Conservation (phyloP, 2,329 filamentous ascomycete species). For the Aspergillus japonicus region DNA sequence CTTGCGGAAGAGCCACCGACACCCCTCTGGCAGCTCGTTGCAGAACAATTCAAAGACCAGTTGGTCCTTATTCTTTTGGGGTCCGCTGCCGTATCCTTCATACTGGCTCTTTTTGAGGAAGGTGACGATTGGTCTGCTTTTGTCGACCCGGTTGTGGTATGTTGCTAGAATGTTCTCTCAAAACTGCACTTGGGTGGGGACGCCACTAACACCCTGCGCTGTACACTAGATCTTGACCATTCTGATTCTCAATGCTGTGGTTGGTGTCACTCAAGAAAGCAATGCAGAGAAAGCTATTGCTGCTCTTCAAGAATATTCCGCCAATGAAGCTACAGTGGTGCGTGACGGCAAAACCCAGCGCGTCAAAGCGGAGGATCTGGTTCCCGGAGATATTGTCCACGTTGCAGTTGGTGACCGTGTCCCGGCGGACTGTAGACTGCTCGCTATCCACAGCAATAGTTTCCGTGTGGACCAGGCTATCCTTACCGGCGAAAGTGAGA, state of each 20-base stretch:
- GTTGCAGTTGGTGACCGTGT: conserved; percentile 89
- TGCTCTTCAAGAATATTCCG: conserved; percentile 96
- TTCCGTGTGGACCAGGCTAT: conserved; percentile 97
- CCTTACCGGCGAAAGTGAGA: conserved; percentile 95
- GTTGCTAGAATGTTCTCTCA: conserved; percentile 39
- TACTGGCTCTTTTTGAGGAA: conserved; percentile 88
- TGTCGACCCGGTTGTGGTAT: conserved; percentile 89
- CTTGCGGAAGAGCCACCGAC: conserved; percentile 90
- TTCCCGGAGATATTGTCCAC: conserved; percentile 88
- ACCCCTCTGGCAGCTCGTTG: conserved; percentile 90
- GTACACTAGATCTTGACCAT: conserved; percentile 81
- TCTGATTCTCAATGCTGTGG: conserved; percentile 91
- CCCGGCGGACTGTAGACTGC: conserved; percentile 86
- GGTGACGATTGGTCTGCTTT: conserved; percentile 95
- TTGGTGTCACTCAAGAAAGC: conserved; percentile 97
- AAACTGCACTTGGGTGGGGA: neutral
- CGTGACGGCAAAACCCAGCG: conserved; percentile 77
- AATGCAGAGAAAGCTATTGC: conserved; percentile 98
- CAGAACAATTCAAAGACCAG: conserved; percentile 99
- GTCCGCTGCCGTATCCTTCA: conserved; percentile 90
- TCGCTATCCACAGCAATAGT: conserved; percentile 93
- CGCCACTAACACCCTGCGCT: conserved; percentile 18
- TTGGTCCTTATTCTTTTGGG: conserved; percentile 91
- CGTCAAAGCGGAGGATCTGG: conserved; percentile 93
- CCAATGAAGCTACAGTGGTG: conserved; percentile 92